phyloP scores from a whole-genome alignment of 306 rosid species.

The Castanea crenata region DNA sequence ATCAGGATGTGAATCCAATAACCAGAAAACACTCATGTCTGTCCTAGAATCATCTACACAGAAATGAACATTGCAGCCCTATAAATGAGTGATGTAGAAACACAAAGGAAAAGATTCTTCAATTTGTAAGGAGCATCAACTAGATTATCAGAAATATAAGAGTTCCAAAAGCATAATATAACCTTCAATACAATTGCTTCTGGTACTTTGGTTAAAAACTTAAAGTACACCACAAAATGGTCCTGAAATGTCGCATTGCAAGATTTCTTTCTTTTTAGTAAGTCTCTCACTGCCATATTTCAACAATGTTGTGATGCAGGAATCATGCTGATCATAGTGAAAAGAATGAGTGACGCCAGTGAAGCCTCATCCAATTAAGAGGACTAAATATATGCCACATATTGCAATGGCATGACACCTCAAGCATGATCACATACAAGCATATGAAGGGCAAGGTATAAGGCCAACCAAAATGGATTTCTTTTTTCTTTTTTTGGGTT shows the following conservation, averaged over 20 bases:
- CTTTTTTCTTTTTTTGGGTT: not conserved
- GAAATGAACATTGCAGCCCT: not conserved
- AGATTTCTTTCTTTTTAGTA: too few species aligned
- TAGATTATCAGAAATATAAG: too few species aligned
- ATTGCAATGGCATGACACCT: too few species aligned
- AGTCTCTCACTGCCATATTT: too few species aligned
- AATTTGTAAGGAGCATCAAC: too few species aligned
- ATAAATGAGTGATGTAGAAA: not conserved
- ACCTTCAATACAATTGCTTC: too few species aligned
- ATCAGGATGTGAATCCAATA: not conserved
- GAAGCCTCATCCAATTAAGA: not conserved
- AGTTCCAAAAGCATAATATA: too few species aligned
- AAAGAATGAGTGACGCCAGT: not conserved
- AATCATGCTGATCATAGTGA: not conserved
- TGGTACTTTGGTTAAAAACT: too few species aligned
- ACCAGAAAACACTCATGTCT: not conserved
- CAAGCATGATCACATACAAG: not conserved
- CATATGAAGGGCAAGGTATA: not conserved
- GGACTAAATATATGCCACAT: not conserved
- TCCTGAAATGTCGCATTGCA: not conserved
- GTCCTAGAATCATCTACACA: not conserved
- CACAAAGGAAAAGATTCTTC: not conserved
- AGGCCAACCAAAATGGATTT: too few species aligned
- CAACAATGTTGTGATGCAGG: not conserved
- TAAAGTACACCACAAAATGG: too few species aligned